Percentiles rank a stretch among this genome's conserved stretches.
Conservation (phyloP, 2,329 filamentous ascomycete species). For the Colletotrichum caudatum region DNA sequence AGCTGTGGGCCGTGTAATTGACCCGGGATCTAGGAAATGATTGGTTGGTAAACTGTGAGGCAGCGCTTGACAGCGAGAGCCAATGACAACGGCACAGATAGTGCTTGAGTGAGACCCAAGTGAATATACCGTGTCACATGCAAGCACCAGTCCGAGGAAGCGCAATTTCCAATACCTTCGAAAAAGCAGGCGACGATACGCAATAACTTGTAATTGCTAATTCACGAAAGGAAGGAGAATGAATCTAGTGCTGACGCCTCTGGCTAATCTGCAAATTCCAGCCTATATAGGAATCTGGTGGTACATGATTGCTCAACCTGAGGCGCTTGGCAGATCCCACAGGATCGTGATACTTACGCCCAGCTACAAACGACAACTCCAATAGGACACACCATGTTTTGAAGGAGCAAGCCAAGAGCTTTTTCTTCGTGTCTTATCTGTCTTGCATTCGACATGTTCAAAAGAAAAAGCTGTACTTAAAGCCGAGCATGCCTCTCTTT, state of each 20-base stretch:
- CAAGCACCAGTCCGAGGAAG: background rate
- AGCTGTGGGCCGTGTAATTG: background rate
- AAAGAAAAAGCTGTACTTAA: background rate
- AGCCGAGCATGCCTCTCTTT: no score
- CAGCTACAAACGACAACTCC: background rate
- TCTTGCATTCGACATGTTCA: no score
- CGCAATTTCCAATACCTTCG: no score
- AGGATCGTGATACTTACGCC: background rate
- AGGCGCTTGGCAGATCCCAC: conserved; percentile 21
- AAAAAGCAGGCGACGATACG: background rate
- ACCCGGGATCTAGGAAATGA: background rate
- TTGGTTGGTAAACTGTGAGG: background rate
- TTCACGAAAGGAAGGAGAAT: conserved; percentile 12
- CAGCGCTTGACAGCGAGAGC: no score
- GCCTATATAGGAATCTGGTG: conserved; percentile 16
- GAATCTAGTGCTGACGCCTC: no score
- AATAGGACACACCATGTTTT: conserved; percentile 1
- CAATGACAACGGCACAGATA: no score
- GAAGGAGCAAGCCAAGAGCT: background rate
- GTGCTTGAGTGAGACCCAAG: background rate
- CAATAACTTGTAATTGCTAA: background rate
- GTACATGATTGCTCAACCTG: background rate
- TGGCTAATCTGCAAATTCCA: background rate
- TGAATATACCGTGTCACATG: background rate
- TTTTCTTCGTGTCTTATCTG: background rate